Evolutionary conservation across 1,139 yeast species (phyloP).

Genomic region (Yamadazyma mexicana): DNA sequence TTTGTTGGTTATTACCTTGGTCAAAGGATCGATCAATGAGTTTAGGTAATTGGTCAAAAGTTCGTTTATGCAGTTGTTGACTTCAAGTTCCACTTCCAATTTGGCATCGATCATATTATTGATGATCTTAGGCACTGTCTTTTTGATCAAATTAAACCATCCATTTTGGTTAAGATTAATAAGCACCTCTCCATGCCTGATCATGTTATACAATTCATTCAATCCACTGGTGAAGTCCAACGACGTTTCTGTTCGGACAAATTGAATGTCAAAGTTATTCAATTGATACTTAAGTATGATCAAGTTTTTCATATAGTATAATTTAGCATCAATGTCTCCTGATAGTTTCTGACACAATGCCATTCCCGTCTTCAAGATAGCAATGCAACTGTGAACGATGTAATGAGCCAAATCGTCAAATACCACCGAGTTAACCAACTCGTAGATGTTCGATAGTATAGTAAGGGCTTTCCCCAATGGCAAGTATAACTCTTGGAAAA

Average conservation of each 20-base stretch:
- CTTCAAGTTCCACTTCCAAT: slow-evolving; percentile 69
- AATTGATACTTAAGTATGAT: slow-evolving; percentile 70
- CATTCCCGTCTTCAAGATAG: slow-evolving; percentile 53
- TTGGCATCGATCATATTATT: slow-evolving; percentile 86
- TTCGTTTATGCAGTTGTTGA: slow-evolving; percentile 68
- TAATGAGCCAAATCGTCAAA: slow-evolving; percentile 91
- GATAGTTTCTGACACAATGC: slow-evolving; percentile 37
- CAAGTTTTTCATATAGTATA: slow-evolving; percentile 72
- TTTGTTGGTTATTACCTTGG: slow-evolving; percentile 2
- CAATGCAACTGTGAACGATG: slow-evolving; percentile 76
- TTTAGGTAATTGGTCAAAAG: slow-evolving; percentile 48
- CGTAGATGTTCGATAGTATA: slow-evolving; percentile 75
- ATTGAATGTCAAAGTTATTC: slow-evolving; percentile 78
- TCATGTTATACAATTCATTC: slow-evolving; percentile 53
- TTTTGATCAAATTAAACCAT: slow-evolving; percentile 60
- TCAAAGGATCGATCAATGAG: slow-evolving; percentile 33
- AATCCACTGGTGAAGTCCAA: slow-evolving; percentile 78
- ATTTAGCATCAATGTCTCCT: slow-evolving; percentile 56
- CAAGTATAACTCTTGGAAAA: slow-evolving; percentile 60
- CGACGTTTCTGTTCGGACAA: slow-evolving; percentile 66
- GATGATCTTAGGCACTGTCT: slow-evolving; percentile 79
- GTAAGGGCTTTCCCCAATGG: slow-evolving; percentile 75
- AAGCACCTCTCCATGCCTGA: slow-evolving; percentile 37
- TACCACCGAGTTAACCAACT: slow-evolving; percentile 69
- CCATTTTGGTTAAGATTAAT: slow-evolving; percentile 36